phyloP scores from a whole-genome alignment of 805 yeast species.

The Metschnikowia proteae region DNA sequence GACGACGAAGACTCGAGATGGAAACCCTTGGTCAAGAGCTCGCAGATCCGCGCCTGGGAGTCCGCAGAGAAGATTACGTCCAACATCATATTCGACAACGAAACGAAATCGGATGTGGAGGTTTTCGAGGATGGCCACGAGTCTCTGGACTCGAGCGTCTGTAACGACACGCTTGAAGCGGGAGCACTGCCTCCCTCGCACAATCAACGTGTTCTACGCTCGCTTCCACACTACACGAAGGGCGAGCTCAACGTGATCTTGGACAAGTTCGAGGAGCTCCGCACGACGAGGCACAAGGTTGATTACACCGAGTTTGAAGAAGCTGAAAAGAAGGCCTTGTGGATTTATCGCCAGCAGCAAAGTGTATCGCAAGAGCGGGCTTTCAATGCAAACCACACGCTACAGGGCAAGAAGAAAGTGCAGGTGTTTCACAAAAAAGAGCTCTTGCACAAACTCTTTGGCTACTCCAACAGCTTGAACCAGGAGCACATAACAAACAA shows the following conservation, averaged over 20 bases:
- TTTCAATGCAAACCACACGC: slow-evolving; percentile 31
- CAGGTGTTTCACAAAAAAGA: slow-evolving; percentile 41
- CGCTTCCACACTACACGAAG: slow-evolving; percentile 40
- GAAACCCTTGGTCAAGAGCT: slow-evolving; percentile 37
- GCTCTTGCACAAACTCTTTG: slow-evolving; percentile 35
- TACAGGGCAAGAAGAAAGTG: slow-evolving; percentile 34
- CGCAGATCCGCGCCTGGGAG: slow-evolving; percentile 46
- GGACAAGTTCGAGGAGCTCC: slow-evolving; percentile 17
- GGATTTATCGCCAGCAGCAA: slow-evolving; percentile 29
- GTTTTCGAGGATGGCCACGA: slow-evolving; percentile 8
- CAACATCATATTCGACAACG: slow-evolving; percentile 34
- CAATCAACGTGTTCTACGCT: slow-evolving; percentile 16
- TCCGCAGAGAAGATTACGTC: slow-evolving; percentile 38
- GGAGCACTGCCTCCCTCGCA: background rate
- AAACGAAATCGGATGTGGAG: slow-evolving; percentile 18
- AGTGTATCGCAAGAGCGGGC: slow-evolving; percentile 31
- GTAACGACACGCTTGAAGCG: slow-evolving; percentile 3
- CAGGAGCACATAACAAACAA: slow-evolving; percentile 40
- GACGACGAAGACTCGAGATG: slow-evolving; percentile 6
- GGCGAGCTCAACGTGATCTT: slow-evolving; percentile 30
- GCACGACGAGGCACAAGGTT: slow-evolving; percentile 5
- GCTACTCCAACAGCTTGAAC: slow-evolving; percentile 36
- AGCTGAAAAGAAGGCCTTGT: slow-evolving; percentile 25
- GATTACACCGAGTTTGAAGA: slow-evolving; percentile 11
- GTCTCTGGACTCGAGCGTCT: slow-evolving; percentile 5